Percentiles rank a stretch among this genome's conserved stretches.
These are phyloP conservation scores for Triglochin maritima DNA, from an alignment of 106 monocot genomes.

Conservation along the genomic window DNA sequence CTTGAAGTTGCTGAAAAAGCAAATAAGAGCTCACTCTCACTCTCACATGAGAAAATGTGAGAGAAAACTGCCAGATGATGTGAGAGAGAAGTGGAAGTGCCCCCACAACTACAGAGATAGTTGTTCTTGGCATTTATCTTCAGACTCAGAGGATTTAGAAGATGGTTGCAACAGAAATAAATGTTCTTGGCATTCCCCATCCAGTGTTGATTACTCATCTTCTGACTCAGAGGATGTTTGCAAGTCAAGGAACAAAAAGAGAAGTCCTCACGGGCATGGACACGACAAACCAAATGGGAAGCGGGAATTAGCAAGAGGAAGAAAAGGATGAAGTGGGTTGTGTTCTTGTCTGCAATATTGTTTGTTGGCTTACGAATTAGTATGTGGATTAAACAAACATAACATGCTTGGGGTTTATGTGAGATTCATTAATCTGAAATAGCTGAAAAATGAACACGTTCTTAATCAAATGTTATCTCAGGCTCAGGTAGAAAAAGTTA, in stretches of 20 bases:
- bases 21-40: constrained; percentile 14
- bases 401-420: too few species aligned
- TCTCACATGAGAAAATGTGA: constrained; percentile 16
- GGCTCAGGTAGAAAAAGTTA: too few species aligned
- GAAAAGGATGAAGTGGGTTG: neutral
- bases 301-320: neutral
- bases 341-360: too few species aligned
- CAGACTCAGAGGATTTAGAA: too few species aligned
- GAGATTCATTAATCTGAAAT: too few species aligned
- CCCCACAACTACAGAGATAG: too few species aligned
- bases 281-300: neutral
- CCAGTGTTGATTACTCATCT: constrained; percentile 10
- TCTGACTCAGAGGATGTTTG: constrained; percentile 22
- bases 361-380: too few species aligned
- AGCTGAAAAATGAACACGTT: too few species aligned
- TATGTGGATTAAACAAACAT: too few species aligned
- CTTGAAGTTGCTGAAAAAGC: constrained; percentile 73
- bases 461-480: too few species aligned
- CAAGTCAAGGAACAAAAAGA: constrained; percentile 8
- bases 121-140: too few species aligned
- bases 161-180: constrained; percentile 14
- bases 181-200: constrained; percentile 18
- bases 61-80: neutral
- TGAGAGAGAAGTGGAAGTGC: too few species aligned
- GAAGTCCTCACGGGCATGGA: neutral